Base-by-base conservation (phyloP, 1,284 basidiomycete genomes). In the Apiotrichum sp. region DNA sequence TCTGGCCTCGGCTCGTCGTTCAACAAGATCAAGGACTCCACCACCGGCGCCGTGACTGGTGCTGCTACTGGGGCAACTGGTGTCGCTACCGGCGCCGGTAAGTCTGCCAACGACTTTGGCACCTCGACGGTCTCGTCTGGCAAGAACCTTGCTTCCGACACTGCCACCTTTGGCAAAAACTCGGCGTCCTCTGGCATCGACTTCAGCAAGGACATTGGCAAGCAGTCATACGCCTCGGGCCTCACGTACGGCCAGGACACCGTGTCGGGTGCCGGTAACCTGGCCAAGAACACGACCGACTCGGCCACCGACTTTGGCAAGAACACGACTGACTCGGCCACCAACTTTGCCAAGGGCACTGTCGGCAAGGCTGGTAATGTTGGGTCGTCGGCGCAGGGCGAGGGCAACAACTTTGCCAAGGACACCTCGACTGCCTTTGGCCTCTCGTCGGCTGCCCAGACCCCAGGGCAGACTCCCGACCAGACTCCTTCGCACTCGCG, bases 201-300 rank as follows among this genome's bases (percentile, higher is more conserved):
- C 47, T 22, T 43, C 29, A 11, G 22, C 54, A 40, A 47, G 50
- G 57, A 51, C 56, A 31, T 29, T 40, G 53, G 36, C 32, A 44
- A 22, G 14, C 43, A 39, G 39, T 35, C 34, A 2, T 22, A 43
- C 33, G 49, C 42, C 13, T 41, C 38, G 14, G 38, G 32, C 8
- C 33, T 39, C 16, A 51, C 40, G 39, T 52, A 50, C 16, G 56
- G 48, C 29, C n/a, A 49, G 32, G 42, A 35, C 39, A 16, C 31
- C 35, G 50, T 22, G n/a, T 11, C 16, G 31, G 40, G 36, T 43
- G 57, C 52, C 11, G 22, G 22, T 22, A 22, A 22, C 22, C 22
- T 22, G 22, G 22, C 22, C 22, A 22, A 22, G 22, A 22, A 22
- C 22, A 22, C 22, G 22, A 22, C 22, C 22, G 22, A 22, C 22